Conservation (phyloP, 192 early-diverging fungal species). For the Coemansia asiatica region DNA sequence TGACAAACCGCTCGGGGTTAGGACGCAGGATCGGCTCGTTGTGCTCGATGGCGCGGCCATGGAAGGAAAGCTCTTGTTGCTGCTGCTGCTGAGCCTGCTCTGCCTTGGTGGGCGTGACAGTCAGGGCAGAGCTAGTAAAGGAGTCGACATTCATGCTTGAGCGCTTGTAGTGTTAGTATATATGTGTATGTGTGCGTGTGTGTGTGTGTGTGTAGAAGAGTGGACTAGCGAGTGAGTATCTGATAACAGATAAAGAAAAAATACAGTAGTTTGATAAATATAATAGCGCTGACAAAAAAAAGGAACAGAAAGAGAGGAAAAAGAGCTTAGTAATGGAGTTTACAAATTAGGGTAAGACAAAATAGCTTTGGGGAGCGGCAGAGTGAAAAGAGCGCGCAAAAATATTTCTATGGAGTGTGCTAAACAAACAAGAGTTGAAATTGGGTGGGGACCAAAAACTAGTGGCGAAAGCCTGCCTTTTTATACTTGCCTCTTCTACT, state of each 20-base stretch:
- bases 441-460: not conserved
- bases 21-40: conserved; percentile 63
- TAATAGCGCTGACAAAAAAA: not conserved
- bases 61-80: conserved; percentile 37
- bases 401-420: not conserved
- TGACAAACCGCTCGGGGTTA: conserved; percentile 81
- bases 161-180: not conserved
- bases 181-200: not conserved
- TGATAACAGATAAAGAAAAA: not conserved
- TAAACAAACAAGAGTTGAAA: conserved; percentile 8
- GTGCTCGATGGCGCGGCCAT: conserved; percentile 43
- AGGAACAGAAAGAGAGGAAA: not conserved
- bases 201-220: not conserved
- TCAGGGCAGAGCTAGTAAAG: conserved; percentile 3
- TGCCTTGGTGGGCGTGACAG: conserved; percentile 25
- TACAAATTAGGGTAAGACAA: not conserved
- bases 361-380: not conserved
- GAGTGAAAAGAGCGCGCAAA: not conserved
- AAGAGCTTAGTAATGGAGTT: not conserved
- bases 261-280: not conserved
- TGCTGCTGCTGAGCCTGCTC: conserved; percentile 34
- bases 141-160: conserved; percentile 32
- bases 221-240: not conserved
- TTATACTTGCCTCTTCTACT: not conserved
- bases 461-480: not conserved